Percentiles rank a stretch among this genome's conserved stretches.
Evolutionary conservation across 495 filamentous ascomycete genomes (phyloP).

Genomic region (Trichoderma orchidacearum): DNA sequence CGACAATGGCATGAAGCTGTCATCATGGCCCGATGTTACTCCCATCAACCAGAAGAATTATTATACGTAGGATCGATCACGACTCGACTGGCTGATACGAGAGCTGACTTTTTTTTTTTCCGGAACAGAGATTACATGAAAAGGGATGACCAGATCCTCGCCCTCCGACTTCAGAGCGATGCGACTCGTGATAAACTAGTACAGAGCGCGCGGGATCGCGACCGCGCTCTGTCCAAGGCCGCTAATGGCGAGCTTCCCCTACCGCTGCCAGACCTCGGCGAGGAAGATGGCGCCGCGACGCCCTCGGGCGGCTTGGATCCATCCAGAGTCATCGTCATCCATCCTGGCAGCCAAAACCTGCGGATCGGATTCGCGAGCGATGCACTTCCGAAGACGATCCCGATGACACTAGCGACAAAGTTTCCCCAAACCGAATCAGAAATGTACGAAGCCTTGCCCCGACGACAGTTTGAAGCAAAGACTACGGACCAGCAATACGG

Average conservation of each 20-base stretch:
- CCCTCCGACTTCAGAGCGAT: slow-evolving; percentile 73
- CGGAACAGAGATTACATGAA: slow-evolving; percentile 82
- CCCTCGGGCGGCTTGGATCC: slow-evolving; percentile 50
- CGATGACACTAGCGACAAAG: slow-evolving; percentile 80
- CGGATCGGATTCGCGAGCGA: slow-evolving; percentile 88
- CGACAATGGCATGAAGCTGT: slow-evolving; percentile 92
- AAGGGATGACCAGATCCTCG: slow-evolving; percentile 89
- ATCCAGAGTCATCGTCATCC: slow-evolving; percentile 89
- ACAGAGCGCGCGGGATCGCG: slow-evolving; percentile 70
- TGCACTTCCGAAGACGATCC: slow-evolving; percentile 83
- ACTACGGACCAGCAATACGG: slow-evolving; percentile 73
- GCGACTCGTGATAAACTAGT: slow-evolving; percentile 66
- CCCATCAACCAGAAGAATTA: slow-evolving; percentile 99
- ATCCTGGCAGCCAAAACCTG: slow-evolving; percentile 95
- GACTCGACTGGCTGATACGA: background rate
- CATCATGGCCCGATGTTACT: slow-evolving; percentile 80
- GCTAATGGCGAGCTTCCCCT: slow-evolving; percentile 48
- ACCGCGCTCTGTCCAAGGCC: slow-evolving; percentile 66
- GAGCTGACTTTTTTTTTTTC: slow-evolving; percentile 10
- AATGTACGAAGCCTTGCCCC: slow-evolving; percentile 73
- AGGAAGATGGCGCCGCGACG: slow-evolving; percentile 42
- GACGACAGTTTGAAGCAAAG: slow-evolving; percentile 62
- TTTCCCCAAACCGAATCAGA: slow-evolving; percentile 67
- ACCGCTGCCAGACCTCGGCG: slow-evolving; percentile 41
- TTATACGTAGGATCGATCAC: slow-evolving; percentile 65